These are phyloP conservation scores for Leishmania lainsoni DNA, from an alignment of 208 protist genomes.

Conservation along the genomic window DNA sequence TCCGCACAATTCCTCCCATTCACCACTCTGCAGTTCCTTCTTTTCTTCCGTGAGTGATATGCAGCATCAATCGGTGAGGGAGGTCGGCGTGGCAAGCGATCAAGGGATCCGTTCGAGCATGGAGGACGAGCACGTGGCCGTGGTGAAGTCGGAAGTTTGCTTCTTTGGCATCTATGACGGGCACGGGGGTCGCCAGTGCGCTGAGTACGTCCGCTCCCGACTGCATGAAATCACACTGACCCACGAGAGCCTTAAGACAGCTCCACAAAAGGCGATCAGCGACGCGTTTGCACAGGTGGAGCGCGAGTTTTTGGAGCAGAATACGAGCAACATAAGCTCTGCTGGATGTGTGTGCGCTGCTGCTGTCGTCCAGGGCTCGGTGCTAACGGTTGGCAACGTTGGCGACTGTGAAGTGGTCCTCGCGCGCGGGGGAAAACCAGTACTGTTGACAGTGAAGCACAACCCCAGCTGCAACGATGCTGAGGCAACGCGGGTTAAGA, in stretches of 20 bases:
- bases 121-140: constrained; percentile 75
- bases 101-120: constrained; percentile 82
- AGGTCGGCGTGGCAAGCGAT: constrained; percentile 68
- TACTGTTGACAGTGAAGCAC: constrained; percentile 82
- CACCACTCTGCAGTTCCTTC: constrained; percentile 14
- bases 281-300: constrained; percentile 83
- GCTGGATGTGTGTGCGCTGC: constrained; percentile 75
- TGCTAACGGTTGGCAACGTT: constrained; percentile 81
- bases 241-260: constrained; percentile 37
- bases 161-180: constrained; percentile 88
- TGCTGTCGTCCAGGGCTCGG: constrained; percentile 56
- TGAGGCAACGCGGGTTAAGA: constrained; percentile 79
- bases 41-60: constrained; percentile 14
- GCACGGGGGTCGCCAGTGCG: constrained; percentile 75
- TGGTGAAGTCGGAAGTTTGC: constrained; percentile 51
- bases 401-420: constrained; percentile 86
- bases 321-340: constrained; percentile 44
- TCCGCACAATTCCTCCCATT: not conserved
- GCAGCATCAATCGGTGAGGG: constrained; percentile 31
- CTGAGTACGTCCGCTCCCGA: constrained; percentile 67
- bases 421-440: constrained; percentile 53
- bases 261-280: constrained; percentile 48
- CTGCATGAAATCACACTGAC: constrained; percentile 63
- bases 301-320: constrained; percentile 45
- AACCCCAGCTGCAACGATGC: constrained; percentile 64